phyloP scores from a whole-genome alignment of 768 basidiomycete genomes.

The Pisolithus marmoratus region DNA sequence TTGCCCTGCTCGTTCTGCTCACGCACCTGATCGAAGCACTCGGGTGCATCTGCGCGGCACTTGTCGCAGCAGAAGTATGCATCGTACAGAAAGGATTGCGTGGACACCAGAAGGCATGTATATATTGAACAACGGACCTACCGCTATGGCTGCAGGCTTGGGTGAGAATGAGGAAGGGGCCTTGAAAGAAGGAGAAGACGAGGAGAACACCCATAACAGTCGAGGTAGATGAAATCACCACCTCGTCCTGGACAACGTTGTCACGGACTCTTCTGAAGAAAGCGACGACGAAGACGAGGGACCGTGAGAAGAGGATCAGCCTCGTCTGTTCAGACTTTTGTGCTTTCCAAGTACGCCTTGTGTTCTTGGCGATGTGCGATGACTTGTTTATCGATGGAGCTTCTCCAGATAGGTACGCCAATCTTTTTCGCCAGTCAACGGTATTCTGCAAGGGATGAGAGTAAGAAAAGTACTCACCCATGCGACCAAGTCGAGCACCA shows the following conservation, averaged over 20 bases:
- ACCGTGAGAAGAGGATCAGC: slow-evolving; percentile 29
- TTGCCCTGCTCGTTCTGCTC: too few relatives aligned
- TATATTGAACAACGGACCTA: slow-evolving; percentile 9
- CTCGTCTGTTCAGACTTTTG: slow-evolving; percentile 91
- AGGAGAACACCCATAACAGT: slow-evolving; percentile 35
- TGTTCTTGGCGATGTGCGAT: slow-evolving; percentile 43
- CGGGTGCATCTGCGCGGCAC: slow-evolving; percentile 41
- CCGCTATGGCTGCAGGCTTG: too few relatives aligned
- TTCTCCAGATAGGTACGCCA: slow-evolving; percentile 47
- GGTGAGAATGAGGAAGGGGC: too few relatives aligned
- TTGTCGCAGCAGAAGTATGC: slow-evolving; percentile 57
- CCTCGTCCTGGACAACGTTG: slow-evolving; percentile 17
- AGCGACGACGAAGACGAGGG: slow-evolving; percentile 22
- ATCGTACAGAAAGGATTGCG: too few relatives aligned
- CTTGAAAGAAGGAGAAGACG: slow-evolving; percentile 32
- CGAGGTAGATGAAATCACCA: slow-evolving; percentile 25
- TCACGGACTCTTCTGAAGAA: slow-evolving; percentile 29
- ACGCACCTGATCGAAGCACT: slow-evolving; percentile 62
- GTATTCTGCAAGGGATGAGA: background rate
- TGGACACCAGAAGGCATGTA: slow-evolving; percentile 59
- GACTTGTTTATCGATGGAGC: slow-evolving; percentile 43
- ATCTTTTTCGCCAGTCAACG: slow-evolving; percentile 29
- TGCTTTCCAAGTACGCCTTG: slow-evolving; percentile 34
- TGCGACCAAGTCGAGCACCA: slow-evolving; percentile 34
- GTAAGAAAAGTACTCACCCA: slow-evolving; percentile 32